Evolutionary conservation across 768 basidiomycete genomes (phyloP).

Genomic region (Grammothele lineata): DNA sequence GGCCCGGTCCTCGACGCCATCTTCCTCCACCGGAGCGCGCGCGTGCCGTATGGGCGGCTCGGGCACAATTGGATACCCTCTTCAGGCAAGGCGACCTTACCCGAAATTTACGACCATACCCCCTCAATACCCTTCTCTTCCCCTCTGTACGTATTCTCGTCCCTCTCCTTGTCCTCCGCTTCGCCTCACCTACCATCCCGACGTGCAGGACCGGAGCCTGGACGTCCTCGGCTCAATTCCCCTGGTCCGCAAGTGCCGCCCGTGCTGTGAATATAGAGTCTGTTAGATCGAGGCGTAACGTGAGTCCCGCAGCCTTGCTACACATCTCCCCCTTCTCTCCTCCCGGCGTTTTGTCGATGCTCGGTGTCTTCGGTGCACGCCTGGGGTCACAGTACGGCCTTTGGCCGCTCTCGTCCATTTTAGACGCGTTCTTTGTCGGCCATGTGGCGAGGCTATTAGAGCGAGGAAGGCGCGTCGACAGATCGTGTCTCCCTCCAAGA

Average conservation of each 20-base stretch:
- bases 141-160: conserved; percentile 9
- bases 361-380: no score
- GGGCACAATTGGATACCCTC: conserved; percentile 15
- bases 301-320: conserved; percentile 8
- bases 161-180: conserved; percentile 2
- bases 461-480: no score
- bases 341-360: no score
- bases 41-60: conserved; percentile 12
- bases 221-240: no score
- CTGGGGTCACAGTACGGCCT: no score
- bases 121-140: conserved; percentile 9
- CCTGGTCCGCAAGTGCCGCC: no score
- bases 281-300: conserved; percentile 1
- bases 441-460: no score
- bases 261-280: no score
- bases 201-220: conserved; percentile 3
- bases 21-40: conserved; percentile 13
- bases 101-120: conserved; percentile 17
- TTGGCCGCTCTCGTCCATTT: no score
- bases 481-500: no score
- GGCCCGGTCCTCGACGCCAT: not conserved
- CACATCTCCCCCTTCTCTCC: no score
- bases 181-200: conserved; percentile 1
- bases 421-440: no score
- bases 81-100: conserved; percentile 10